Percentiles rank a stretch among this genome's conserved stretches.
Conservation (phyloP, 73 alveolate genomes). For the Vitrella brassicaformis region DNA sequence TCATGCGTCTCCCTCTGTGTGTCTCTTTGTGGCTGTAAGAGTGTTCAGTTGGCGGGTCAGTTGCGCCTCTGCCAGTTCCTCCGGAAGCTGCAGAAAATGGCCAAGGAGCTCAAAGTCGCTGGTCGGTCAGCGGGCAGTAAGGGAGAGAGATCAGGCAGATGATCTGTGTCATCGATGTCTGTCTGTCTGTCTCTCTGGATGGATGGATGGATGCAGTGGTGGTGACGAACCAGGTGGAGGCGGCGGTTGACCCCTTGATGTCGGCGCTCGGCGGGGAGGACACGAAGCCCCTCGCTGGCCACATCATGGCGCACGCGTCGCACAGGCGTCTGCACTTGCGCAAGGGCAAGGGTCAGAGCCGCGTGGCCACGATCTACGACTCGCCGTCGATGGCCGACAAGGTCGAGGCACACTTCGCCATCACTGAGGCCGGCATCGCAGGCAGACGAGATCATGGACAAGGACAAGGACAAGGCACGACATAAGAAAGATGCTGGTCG, state of each 20-base stretch:
- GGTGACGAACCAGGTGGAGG: slow-evolving; percentile 50
- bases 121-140: too few relatives aligned
- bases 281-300: slow-evolving; percentile 97
- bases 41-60: slow-evolving; percentile 30
- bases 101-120: slow-evolving; percentile 92
- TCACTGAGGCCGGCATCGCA: not conserved
- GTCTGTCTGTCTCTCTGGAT: too few relatives aligned
- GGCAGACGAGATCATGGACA: not conserved
- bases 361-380: slow-evolving; percentile 21
- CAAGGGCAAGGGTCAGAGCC: slow-evolving; percentile 71
- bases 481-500: not conserved
- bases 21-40: too few relatives aligned
- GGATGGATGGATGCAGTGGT: not conserved
- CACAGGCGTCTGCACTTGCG: slow-evolving; percentile 87
- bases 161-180: too few relatives aligned
- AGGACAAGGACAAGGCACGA: not conserved
- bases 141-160: too few relatives aligned
- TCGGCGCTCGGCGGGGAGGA: slow-evolving; percentile 77
- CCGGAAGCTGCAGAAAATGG: slow-evolving; percentile 85
- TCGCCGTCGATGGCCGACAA: not conserved
- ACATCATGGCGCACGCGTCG: slow-evolving; percentile 95
- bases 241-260: slow-evolving; percentile 86
- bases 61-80: slow-evolving; percentile 78
- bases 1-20: too few relatives aligned
- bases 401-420: not conserved